These are phyloP conservation scores for Diaporthe batatas DNA, from an alignment of 2,329 filamentous ascomycete genomes.

Conservation along the genomic window DNA sequence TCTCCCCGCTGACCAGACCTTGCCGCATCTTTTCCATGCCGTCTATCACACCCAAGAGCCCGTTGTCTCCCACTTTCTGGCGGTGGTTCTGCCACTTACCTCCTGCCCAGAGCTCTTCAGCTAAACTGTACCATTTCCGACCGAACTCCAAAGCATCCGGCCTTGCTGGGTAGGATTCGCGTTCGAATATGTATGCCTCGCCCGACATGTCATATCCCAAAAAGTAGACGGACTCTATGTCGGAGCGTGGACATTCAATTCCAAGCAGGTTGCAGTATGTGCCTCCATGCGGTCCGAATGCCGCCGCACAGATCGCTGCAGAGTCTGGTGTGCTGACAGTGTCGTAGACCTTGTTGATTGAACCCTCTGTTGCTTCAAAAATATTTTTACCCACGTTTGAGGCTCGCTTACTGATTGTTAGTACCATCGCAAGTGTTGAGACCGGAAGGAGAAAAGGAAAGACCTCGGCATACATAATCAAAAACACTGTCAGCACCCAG, in stretches of 20 bases:
- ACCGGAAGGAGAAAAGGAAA: not conserved
- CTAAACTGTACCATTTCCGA: not conserved
- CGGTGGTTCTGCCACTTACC: constrained; percentile 35
- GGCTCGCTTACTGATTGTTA: constrained; percentile 50
- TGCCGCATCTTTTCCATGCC: constrained; percentile 33
- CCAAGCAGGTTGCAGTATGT: constrained; percentile 35
- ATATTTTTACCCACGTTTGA: constrained; percentile 54
- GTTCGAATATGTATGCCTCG: constrained; percentile 34
- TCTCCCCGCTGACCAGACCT: constrained; percentile 26
- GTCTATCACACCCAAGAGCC: constrained; percentile 19
- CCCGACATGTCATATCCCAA: constrained; percentile 36
- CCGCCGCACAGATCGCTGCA: constrained; percentile 28
- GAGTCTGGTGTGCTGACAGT: not conserved
- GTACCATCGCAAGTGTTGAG: not conserved
- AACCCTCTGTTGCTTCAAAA: constrained; percentile 54
- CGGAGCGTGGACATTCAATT: constrained; percentile 28
- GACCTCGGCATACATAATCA: constrained; percentile 50
- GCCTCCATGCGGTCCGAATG: constrained; percentile 15
- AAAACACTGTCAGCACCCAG: constrained; percentile 58
- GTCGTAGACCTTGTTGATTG: constrained; percentile 48
- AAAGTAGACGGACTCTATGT: constrained; percentile 34
- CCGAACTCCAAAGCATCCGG: constrained; percentile 24
- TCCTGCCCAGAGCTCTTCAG: constrained; percentile 27
- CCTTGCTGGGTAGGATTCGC: not conserved
- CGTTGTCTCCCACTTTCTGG: constrained; percentile 1